Base-by-base conservation (phyloP, 345 rosid species). In the Barbarea vulgaris region DNA sequence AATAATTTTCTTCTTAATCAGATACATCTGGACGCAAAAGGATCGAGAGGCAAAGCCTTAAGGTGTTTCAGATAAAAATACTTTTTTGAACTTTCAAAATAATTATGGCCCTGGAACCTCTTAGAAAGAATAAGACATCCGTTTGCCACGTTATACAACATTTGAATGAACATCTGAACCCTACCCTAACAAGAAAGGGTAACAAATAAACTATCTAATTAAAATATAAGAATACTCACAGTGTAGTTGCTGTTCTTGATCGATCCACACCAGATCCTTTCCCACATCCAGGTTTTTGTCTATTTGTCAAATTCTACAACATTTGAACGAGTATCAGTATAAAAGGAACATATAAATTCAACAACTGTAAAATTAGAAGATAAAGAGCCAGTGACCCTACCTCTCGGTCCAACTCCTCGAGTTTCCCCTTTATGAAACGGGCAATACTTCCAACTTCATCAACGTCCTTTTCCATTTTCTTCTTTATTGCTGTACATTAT, bases 361-460 rank as follows among this genome's bases (percentile, higher is more conserved):
- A 30, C 4, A 64, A 30, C 14, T 47, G 55, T 14, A 11, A 37
- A 11, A 51, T 31, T 36, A 22, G 34, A 58, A 65, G 57, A 72
- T n/a, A 50, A 12, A 48, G 39, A 66, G 64, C 56, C 31, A 72
- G 51, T 15, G 33, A 17, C 3, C 11, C 63, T 75, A 89, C 98
- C 67, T 94, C 97, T 89, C 78, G 84, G 82, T 89, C 91, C 73
- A 88, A 67, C 72, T 86, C 90, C 81, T 91, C 88, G 9, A 94
- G 73, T 84, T 82, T 89, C 69, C 87, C 87, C 81, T 91, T 91
- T 62, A 82, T 88, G 69, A 67, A 80, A 55, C 95, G 89, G 5
- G 96, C 97, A 75, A 78, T 79, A 76, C 89, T 94, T 75, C 97
- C 94, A 58, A 91, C 98, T 85, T 91, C 98, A 64, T 91, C 93